Evolutionary conservation across 176 grass and related monocot genomes (phyloP), one percentile per base, ranked within the genome.

Genomic region (Melocanna baccifera): DNA sequence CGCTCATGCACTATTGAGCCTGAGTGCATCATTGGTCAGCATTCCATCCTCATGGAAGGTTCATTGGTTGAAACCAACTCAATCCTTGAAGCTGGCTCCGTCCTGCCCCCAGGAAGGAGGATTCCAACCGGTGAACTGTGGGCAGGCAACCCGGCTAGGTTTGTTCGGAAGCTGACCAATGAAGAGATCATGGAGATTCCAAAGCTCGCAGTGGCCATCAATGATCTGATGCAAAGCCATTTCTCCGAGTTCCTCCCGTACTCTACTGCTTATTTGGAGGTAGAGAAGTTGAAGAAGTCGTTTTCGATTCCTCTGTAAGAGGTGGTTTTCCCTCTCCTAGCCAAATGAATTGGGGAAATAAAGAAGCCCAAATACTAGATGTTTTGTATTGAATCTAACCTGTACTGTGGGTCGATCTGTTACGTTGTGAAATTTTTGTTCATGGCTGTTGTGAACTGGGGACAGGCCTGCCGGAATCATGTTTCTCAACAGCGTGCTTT

Each of bases 221-320:
- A 99, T 62, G 93, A 99, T 89, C 85, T 99, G 62, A 99, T 94
- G 96, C 96, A 99, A 73, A 94, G 48, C 66, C 96, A 96, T 87
- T 96, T 99, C 81, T 95, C 96, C 0, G 96, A 99, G 81, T 99
- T 99, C 72, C 87, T 99, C 26, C 96, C 96, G 9, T 99, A 99
- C 81, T 92, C 96, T 22, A 99, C 67, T 26, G 91, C 87, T 75
- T 99, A 96, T 91, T 92, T 99, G 89, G 96, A 94, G 78, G 93
- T 94, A n/a, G 96, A 94, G 86, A 91, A 99, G 78, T 70, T 99
- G 82, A 99, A 96, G 69, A 89, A 96, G 77, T 80, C 86, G 6
- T 91, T 92, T 37, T 83, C 83, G 2, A 87, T 92, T 75, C 66
- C 96, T 69, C 73, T 95, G 73, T 92, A 85, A 92, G 79, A 79